Base-by-base conservation (phyloP, 176 grass and related monocot genomes). In the Oryza nivara region DNA sequence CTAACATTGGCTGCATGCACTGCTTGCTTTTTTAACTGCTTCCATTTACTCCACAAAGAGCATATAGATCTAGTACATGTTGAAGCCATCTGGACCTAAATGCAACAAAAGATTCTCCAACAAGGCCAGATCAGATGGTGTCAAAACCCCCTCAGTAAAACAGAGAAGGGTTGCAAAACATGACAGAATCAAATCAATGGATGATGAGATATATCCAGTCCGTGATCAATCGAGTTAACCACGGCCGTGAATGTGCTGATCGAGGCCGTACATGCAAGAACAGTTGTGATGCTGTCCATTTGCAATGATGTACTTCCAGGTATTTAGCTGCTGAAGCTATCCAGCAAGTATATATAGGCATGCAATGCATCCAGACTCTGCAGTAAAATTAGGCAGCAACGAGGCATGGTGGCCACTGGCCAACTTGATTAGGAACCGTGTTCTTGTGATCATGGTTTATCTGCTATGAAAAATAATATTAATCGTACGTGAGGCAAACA, bases 381-480 rank as follows among this genome's bases (percentile, higher is more conserved):
- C 67, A 17, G 51, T 41, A 43, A 46, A 72, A 28, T 73, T 63
- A 13, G 7, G 11, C 69, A 14, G 38, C 15, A 47, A n/a, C 74
- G 66, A 78, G 83, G 23, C 75, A 71, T 28, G 74, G 49, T 56
- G 22, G 66, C 74, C 83, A 47, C 36, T 56, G 15, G 51, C 74
- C 83, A 47, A 32, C 74, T 79, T 35, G 84, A 48, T 73, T 45
- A 65, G 64, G 20, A 13, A 6, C 17, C 23, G 13, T 68, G 72
- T 45, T 76, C 78, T 43, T 22, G 26, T 23, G 66, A 36, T 47
- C 73, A 82, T 82, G 66, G 17, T 11, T 23, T 46, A 71, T 77
- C 80, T 7, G 66, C 14, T 20, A 80, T 38, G 23, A 38, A 41
- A 28, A 60, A 75, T 60, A 49, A 61, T 58, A 10, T 3, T 25